These are phyloP conservation scores for Neckera pumila DNA, from an alignment of 225 moss, liverwort and hornwort genomes.

Conservation along the genomic window DNA sequence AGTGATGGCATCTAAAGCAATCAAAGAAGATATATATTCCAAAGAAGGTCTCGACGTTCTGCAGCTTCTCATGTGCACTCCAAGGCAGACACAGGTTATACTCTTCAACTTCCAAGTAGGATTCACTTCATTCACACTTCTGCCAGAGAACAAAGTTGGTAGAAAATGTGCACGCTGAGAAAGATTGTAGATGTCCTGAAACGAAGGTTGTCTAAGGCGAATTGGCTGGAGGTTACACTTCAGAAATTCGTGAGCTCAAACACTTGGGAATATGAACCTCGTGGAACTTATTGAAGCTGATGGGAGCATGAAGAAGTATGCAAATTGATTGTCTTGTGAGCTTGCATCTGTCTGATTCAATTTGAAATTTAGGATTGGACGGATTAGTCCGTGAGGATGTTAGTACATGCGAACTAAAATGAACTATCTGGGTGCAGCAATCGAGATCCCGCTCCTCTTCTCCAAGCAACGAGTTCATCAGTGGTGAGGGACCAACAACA, in stretches of 20 bases:
- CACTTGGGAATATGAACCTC: neutral
- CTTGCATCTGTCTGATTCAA: neutral
- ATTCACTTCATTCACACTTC: neutral
- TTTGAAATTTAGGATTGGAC: neutral
- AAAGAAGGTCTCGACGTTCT: slow-evolving; percentile 19
- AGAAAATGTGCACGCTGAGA: neutral
- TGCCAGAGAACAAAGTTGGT: neutral
- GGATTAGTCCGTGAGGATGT: neutral
- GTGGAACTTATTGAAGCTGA: neutral
- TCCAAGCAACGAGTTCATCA: slow-evolving; percentile 3
- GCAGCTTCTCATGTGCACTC: slow-evolving; percentile 43
- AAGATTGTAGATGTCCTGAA: neutral
- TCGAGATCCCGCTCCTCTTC: slow-evolving; percentile 12
- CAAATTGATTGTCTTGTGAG: neutral
- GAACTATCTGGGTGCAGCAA: slow-evolving; percentile 2
- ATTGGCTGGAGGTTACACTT: neutral
- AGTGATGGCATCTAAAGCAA: neutral
- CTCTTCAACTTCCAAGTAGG: neutral
- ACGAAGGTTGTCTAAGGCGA: neutral
- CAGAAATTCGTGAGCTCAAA: neutral
- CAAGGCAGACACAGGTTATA: slow-evolving; percentile 23
- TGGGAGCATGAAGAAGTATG: neutral
- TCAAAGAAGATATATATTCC: neutral
- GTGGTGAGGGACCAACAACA: slow-evolving; percentile 1
- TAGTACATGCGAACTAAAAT: neutral